A percentile compares a stretch with the other conserved stretches of the same genome.
Conservation (phyloP, 2,329 filamentous ascomycete species). For the Aphanoascus verrucosus region DNA sequence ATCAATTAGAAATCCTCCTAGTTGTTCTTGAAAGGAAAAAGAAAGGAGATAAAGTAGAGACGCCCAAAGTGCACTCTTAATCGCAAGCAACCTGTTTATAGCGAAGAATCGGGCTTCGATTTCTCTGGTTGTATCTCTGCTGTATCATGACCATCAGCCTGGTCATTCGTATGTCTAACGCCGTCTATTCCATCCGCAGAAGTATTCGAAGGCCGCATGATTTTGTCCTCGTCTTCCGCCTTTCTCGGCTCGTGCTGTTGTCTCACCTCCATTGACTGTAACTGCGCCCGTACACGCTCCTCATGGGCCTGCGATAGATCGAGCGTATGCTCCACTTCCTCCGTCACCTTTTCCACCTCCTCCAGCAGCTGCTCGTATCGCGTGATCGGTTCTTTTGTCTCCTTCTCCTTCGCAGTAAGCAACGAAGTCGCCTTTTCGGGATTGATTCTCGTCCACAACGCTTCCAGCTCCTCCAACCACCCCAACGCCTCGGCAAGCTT, state of each 20-base stretch:
- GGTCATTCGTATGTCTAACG: neutral
- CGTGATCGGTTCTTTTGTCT: slow-evolving; percentile 32
- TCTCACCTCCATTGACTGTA: slow-evolving; percentile 17
- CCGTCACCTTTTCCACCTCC: slow-evolving; percentile 48
- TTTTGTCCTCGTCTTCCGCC: neutral
- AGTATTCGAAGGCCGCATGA: neutral
- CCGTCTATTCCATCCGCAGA: neutral
- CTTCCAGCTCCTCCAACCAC: slow-evolving; percentile 75
- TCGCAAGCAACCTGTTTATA: neutral
- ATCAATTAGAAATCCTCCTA: neutral
- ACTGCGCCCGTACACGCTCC: slow-evolving; percentile 28
- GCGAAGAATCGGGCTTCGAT: neutral
- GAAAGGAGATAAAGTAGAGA: neutral
- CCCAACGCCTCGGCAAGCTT: slow-evolving; percentile 69
- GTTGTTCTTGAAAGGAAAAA: neutral
- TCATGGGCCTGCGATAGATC: slow-evolving; percentile 39
- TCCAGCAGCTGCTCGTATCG: slow-evolving; percentile 48
- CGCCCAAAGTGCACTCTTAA: neutral
- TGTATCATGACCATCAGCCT: neutral
- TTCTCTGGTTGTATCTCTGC: neutral
- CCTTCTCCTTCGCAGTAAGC: slow-evolving; percentile 22
- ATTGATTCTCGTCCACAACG: slow-evolving; percentile 58
- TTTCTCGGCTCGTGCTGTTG: neutral
- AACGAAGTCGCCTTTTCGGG: slow-evolving; percentile 47
- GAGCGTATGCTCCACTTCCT: slow-evolving; percentile 48